Percentiles rank a stretch among this genome's conserved stretches.
These are phyloP conservation scores for Syzygium aromaticum DNA, from an alignment of 345 rosid species.

Conservation along the genomic window DNA sequence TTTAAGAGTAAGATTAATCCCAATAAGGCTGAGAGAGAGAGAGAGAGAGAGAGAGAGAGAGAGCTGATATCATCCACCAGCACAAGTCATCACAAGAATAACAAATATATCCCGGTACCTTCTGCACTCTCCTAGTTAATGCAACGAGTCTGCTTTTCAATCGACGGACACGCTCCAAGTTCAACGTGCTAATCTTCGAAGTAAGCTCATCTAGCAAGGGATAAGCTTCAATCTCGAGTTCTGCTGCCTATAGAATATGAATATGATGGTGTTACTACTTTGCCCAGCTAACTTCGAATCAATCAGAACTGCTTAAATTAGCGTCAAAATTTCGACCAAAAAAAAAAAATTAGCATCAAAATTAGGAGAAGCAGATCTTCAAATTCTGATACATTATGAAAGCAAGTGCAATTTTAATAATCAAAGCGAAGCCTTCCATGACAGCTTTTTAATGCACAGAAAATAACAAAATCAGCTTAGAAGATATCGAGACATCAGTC, in stretches of 20 bases:
- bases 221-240: constrained; percentile 97
- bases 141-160: constrained; percentile 97
- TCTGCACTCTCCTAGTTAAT: constrained; percentile 89
- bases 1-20: background rate
- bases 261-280: background rate
- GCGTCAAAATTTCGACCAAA: background rate
- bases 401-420: background rate
- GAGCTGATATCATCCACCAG: background rate
- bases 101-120: constrained; percentile 27
- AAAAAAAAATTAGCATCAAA: background rate
- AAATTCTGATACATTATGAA: background rate
- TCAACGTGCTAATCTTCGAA: constrained; percentile 92
- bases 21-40: background rate
- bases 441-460: background rate
- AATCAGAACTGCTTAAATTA: background rate
- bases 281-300: background rate
- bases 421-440: background rate
- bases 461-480: background rate
- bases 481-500: background rate
- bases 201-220: constrained; percentile 93
- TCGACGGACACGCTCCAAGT: constrained; percentile 91
- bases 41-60: background rate
- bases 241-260: constrained; percentile 63
- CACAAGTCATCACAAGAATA: background rate
- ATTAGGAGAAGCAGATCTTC: background rate